Conservation (phyloP, 768 basidiomycete species). For the Paxillus rubicundulus region DNA sequence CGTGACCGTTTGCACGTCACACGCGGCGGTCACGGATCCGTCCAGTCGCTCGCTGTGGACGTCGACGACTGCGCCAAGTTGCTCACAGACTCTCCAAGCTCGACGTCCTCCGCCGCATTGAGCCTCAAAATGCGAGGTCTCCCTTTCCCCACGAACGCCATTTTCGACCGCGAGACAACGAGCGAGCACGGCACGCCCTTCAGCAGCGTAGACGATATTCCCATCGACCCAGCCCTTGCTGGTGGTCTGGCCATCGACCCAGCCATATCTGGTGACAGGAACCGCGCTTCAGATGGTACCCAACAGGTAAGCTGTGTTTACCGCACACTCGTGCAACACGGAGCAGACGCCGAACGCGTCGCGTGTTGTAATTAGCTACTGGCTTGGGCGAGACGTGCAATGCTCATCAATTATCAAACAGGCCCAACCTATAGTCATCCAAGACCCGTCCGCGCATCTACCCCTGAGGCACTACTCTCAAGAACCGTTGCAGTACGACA, state of each 20-base stretch:
- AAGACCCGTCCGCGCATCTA: slow-evolving; percentile 23
- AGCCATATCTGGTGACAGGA: slow-evolving; percentile 37
- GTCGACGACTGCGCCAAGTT: slow-evolving; percentile 34
- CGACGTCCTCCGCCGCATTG: slow-evolving; percentile 13
- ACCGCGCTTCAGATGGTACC: slow-evolving; percentile 8
- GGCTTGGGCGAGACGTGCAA: slow-evolving; percentile 15
- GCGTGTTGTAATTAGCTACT: slow-evolving; percentile 52
- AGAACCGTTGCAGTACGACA: slow-evolving; percentile 53
- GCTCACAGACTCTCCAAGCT: slow-evolving; percentile 13
- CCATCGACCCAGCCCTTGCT: slow-evolving; percentile 77
- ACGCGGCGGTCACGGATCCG: slow-evolving; percentile 30
- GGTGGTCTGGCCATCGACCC: slow-evolving; percentile 50
- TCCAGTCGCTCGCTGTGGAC: slow-evolving; percentile 34
- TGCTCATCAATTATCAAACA: slow-evolving; percentile 23
- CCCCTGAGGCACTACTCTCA: slow-evolving; percentile 25
- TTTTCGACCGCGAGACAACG: slow-evolving; percentile 53
- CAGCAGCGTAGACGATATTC: slow-evolving; percentile 62
- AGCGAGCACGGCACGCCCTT: slow-evolving; percentile 60
- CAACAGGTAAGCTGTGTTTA: slow-evolving; percentile 39
- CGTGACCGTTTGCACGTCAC: slow-evolving; percentile 32
- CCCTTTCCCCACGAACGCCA: slow-evolving; percentile 43
- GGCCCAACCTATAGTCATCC: slow-evolving; percentile 27
- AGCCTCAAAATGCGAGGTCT: slow-evolving; percentile 53
- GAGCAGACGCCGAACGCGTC: slow-evolving; percentile 55
- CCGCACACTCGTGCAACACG: slow-evolving; percentile 15